Evolutionary conservation across 257 asterid species (phyloP).

Genomic region (Phtheirospermum japonicum): DNA sequence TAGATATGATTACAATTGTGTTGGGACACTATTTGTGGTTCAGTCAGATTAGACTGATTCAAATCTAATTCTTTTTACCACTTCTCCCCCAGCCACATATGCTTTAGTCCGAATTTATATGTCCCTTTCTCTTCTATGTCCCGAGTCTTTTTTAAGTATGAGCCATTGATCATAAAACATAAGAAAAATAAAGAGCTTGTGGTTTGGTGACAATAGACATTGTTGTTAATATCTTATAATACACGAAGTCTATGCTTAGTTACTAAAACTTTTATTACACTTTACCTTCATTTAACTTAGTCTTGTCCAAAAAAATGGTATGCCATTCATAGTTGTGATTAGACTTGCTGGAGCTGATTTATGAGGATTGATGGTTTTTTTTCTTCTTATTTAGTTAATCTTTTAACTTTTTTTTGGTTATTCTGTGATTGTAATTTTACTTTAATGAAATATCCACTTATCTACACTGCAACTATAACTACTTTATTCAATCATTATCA

Average conservation of each 20-base stretch:
- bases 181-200: no score
- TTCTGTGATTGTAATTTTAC: constrained; percentile 2
- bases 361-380: background rate
- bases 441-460: constrained; percentile 11
- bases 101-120: background rate
- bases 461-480: constrained; percentile 22
- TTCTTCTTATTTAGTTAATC: background rate
- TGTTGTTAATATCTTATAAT: background rate
- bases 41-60: background rate
- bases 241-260: background rate
- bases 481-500: constrained; percentile 28
- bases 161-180: no score
- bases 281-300: constrained; percentile 7
- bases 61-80: background rate
- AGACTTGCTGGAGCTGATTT: background rate
- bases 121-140: background rate
- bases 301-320: background rate
- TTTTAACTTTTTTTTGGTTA: background rate
- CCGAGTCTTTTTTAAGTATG: background rate
- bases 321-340: background rate
- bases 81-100: background rate
- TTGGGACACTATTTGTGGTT: background rate
- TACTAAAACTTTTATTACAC: background rate
- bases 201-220: background rate
- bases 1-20: background rate